A percentile compares a stretch with the other conserved stretches of the same genome.
Evolutionary conservation across 192 early-diverging fungal species (phyloP).

Genomic region (Umbelopsis sp.): DNA sequence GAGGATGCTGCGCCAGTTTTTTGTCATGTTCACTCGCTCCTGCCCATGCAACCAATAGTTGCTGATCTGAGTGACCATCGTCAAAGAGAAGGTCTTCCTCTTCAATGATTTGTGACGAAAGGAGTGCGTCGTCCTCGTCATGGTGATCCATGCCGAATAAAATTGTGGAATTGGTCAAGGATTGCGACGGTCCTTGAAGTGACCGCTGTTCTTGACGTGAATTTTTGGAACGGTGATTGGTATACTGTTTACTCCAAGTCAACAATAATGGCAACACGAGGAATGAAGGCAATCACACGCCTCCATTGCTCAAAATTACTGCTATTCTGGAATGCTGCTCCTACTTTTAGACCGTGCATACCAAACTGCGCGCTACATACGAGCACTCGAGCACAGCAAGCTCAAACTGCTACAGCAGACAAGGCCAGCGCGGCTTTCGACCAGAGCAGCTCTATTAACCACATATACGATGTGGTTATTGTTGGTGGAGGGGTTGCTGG

Average conservation of each 20-base stretch:
- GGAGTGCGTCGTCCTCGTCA: constrained; percentile 3
- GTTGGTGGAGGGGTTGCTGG: constrained; percentile 92
- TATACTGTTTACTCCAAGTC: neutral
- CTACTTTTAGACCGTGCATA: neutral
- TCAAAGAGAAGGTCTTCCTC: constrained; percentile 26
- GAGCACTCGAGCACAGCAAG: neutral
- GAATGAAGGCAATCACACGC: neutral
- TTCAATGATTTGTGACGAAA: constrained; percentile 26
- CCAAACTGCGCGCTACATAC: neutral
- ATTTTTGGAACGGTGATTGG: neutral
- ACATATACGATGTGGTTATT: constrained; percentile 79
- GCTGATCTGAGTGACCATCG: constrained; percentile 14
- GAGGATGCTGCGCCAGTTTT: neutral
- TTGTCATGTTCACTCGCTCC: neutral
- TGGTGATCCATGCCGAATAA: neutral
- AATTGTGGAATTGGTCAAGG: neutral
- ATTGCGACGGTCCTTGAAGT: neutral
- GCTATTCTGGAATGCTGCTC: too few relatives aligned
- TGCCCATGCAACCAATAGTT: neutral
- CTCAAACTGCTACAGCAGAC: neutral
- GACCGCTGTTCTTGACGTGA: neutral
- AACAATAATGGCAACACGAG: neutral
- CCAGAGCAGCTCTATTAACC: neutral
- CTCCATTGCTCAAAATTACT: neutral
- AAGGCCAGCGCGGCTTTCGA: neutral